Evolutionary conservation across 2,329 filamentous ascomycete genomes (phyloP).

Genomic region (Ceratocystis diversiconidia): DNA sequence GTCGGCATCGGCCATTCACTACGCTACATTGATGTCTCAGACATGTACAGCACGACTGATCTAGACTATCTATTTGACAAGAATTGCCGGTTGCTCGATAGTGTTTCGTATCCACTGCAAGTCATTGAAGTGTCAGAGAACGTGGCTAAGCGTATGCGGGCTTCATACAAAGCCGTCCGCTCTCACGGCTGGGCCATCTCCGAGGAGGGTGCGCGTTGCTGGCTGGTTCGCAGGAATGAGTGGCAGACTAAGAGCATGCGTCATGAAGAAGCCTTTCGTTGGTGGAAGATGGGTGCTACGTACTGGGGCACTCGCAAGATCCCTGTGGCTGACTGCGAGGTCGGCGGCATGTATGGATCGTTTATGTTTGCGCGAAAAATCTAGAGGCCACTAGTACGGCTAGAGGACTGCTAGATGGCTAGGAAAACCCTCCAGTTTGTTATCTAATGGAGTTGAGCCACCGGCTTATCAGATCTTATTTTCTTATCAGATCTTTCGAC

Average conservation of each 20-base stretch:
- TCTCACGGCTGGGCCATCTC: conserved; percentile 55
- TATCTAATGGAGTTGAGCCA: no score
- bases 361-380: conserved; percentile 50
- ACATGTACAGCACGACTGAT: conserved; percentile 29
- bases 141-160: conserved; percentile 48
- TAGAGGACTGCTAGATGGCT: background rate
- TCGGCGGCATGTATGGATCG: conserved; percentile 82
- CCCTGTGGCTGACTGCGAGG: conserved; percentile 79
- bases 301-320: conserved; percentile 84
- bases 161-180: conserved; percentile 45
- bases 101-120: conserved; percentile 51
- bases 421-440: background rate
- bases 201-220: conserved; percentile 50
- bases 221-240: conserved; percentile 47
- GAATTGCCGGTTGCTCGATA: conserved; percentile 41
- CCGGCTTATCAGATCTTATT: background rate
- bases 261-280: conserved; percentile 36
- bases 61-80: conserved; percentile 40
- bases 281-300: conserved; percentile 74
- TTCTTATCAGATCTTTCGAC: background rate
- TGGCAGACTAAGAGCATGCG: conserved; percentile 23
- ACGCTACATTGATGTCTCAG: conserved; percentile 64
- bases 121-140: conserved; percentile 63
- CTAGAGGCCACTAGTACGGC: conserved; percentile 23
- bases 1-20: conserved; percentile 38